Conservation (phyloP, 768 basidiomycete species). For the Scleroderma bovista region DNA sequence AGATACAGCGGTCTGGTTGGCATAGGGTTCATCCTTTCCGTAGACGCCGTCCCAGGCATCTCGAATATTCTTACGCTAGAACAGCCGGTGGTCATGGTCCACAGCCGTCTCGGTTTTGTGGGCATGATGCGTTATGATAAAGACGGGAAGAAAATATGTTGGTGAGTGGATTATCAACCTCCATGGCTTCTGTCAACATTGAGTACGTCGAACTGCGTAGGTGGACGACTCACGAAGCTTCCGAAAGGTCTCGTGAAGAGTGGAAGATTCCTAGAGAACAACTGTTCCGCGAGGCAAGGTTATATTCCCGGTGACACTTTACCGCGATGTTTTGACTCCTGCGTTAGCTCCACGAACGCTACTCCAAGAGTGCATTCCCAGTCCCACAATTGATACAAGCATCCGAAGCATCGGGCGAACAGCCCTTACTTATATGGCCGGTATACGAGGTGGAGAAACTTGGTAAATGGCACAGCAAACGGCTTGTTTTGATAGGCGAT, state of each 20-base stretch:
- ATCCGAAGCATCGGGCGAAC: slow-evolving; percentile 9
- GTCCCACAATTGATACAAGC: slow-evolving; percentile 22
- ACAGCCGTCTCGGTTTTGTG: slow-evolving; percentile 21
- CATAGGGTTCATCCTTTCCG: slow-evolving; percentile 14
- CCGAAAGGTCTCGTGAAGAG: slow-evolving; percentile 23
- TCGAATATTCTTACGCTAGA: slow-evolving; percentile 13
- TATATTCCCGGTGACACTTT: neutral
- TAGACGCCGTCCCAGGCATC: slow-evolving; percentile 18
- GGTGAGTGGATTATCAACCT: slow-evolving; percentile 12
- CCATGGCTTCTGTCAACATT: neutral
- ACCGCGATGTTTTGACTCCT: neutral
- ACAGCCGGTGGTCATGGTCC: slow-evolving; percentile 24
- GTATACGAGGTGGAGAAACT: slow-evolving; percentile 20
- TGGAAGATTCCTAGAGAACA: slow-evolving; percentile 22
- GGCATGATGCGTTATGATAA: slow-evolving; percentile 25
- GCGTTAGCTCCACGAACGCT: slow-evolving; percentile 20
- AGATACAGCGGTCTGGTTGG: slow-evolving; percentile 26
- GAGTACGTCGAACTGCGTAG: slow-evolving; percentile 2
- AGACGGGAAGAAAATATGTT: slow-evolving; percentile 17
- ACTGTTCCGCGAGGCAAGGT: slow-evolving; percentile 13
- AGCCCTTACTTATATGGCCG: slow-evolving; percentile 26
- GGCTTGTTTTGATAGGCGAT: slow-evolving; percentile 26
- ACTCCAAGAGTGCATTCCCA: slow-evolving; percentile 23
- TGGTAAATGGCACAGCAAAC: slow-evolving; percentile 19
- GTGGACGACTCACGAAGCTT: slow-evolving; percentile 26